phyloP scores from a whole-genome alignment of 345 rosid genomes.

The Trapa incisa region DNA sequence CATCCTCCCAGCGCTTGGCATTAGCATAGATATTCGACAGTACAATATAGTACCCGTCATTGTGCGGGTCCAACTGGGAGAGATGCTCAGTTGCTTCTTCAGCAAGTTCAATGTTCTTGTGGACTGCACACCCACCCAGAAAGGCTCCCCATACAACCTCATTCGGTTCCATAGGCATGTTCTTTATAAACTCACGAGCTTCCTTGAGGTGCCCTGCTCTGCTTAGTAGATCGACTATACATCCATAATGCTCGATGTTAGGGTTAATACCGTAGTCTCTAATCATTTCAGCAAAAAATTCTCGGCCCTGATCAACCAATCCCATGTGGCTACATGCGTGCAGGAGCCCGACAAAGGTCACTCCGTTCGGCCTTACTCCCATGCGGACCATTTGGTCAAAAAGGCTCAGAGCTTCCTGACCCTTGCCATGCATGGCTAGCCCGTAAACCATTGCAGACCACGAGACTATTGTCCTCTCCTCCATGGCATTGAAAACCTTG shows the following conservation, averaged over 20 bases:
- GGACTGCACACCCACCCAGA: constrained; percentile 59
- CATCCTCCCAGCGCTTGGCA: constrained; percentile 46
- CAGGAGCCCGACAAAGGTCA: constrained; percentile 45
- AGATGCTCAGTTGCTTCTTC: constrained; percentile 36
- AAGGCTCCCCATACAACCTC: constrained; percentile 66
- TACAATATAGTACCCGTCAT: constrained; percentile 41
- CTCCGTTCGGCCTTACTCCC: constrained; percentile 52
- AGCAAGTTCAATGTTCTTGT: constrained; percentile 38
- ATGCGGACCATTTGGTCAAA: constrained; percentile 51
- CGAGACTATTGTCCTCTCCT: constrained; percentile 40
- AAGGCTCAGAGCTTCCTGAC: constrained; percentile 40
- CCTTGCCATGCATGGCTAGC: constrained; percentile 61
- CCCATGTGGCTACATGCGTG: constrained; percentile 82
- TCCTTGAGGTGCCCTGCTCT: constrained; percentile 55
- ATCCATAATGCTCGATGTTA: constrained; percentile 67
- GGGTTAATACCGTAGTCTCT: constrained; percentile 48
- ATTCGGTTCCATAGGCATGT: constrained; percentile 66
- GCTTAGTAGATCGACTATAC: constrained; percentile 63
- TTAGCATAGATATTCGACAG: constrained; percentile 60
- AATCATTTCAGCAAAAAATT: constrained; percentile 48
- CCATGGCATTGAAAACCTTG: constrained; percentile 34
- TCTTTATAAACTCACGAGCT: constrained; percentile 41
- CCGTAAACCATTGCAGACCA: constrained; percentile 75
- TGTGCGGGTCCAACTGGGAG: constrained; percentile 32
- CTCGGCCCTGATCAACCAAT: constrained; percentile 46